Conservation (phyloP, 202 grass and related monocot species). For the Carex sylvatica region DNA sequence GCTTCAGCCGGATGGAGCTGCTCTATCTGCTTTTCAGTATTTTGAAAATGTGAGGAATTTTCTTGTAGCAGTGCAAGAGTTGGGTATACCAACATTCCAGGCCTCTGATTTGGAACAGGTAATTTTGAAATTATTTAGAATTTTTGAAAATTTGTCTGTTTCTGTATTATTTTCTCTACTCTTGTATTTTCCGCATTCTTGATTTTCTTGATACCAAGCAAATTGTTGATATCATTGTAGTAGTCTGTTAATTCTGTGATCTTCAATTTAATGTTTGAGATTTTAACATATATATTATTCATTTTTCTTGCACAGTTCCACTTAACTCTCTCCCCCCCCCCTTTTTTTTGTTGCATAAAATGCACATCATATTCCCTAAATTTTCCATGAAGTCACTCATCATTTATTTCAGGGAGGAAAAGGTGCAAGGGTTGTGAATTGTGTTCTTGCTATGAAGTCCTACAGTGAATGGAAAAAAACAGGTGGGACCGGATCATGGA, state of each 20-base stretch:
- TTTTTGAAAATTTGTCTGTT: neutral
- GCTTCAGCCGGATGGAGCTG: slow-evolving; percentile 82
- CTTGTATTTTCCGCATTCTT: neutral
- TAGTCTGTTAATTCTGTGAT: slow-evolving; percentile 8
- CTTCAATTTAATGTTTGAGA: slow-evolving; percentile 11
- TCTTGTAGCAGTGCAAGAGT: slow-evolving; percentile 77
- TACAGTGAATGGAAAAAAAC: slow-evolving; percentile 95
- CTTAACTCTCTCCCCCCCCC: neutral
- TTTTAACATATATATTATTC: neutral
- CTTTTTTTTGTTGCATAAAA: neutral
- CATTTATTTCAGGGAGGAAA: slow-evolving; percentile 76
- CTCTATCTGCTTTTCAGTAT: slow-evolving; percentile 93
- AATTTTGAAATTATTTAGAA: slow-evolving; percentile 17
- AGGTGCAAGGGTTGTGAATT: slow-evolving; percentile 88
- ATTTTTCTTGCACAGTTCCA: neutral
- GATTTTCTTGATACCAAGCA: neutral
- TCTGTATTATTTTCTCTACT: neutral
- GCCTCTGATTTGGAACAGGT: slow-evolving; percentile 98
- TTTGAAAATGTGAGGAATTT: slow-evolving; percentile 99
- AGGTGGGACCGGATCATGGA: slow-evolving; percentile 79
- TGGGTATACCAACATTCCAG: slow-evolving; percentile 84
- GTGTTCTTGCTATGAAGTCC: slow-evolving; percentile 84
- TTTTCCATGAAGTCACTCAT: neutral
- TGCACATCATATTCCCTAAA: neutral
- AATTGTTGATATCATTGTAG: neutral